These are phyloP conservation scores for Epithemia pelagica DNA, from an alignment of 108 stramenopile genomes.

Conservation along the genomic window DNA sequence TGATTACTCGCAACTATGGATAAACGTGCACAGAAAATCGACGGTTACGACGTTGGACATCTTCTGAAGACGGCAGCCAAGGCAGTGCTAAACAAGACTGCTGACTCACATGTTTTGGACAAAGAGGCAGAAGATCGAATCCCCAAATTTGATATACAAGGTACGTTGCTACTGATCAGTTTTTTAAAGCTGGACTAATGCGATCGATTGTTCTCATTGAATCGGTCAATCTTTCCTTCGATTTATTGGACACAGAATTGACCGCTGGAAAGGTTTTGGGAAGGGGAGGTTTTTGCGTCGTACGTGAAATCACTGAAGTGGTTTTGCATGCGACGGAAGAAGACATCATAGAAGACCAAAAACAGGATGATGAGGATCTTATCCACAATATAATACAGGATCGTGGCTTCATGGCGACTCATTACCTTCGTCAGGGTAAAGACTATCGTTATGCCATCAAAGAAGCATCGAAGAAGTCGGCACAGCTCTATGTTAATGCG, in stretches of 20 bases:
- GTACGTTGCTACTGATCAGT: slow-evolving; percentile 33
- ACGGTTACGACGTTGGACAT: slow-evolving; percentile 38
- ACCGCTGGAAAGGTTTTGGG: slow-evolving; percentile 66
- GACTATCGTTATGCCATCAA: slow-evolving; percentile 79
- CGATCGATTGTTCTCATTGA: too few relatives aligned
- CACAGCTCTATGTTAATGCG: slow-evolving; percentile 57
- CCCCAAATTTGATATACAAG: slow-evolving; percentile 53
- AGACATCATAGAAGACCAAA: slow-evolving; percentile 5
- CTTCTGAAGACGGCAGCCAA: slow-evolving; percentile 43
- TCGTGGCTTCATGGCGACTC: slow-evolving; percentile 61
- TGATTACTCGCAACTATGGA: too few relatives aligned
- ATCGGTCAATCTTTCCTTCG: too few relatives aligned
- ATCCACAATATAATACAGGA: slow-evolving; percentile 67
- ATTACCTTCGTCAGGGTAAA: slow-evolving; percentile 68
- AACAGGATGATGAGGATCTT: slow-evolving; percentile 52
- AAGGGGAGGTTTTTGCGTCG: slow-evolving; percentile 76
- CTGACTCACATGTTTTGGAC: slow-evolving; percentile 43
- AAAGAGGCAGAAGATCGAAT: slow-evolving; percentile 46
- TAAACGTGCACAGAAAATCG: too few relatives aligned
- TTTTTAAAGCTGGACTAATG: too few relatives aligned
- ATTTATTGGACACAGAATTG: slow-evolving; percentile 63
- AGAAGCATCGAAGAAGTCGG: slow-evolving; percentile 45
- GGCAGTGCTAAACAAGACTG: slow-evolving; percentile 44
- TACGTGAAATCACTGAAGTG: slow-evolving; percentile 56
- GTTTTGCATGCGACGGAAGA: slow-evolving; percentile 7